Base-by-base conservation (phyloP, 2,329 filamentous ascomycete species). In the Tolypocladium cylindrosporum region DNA sequence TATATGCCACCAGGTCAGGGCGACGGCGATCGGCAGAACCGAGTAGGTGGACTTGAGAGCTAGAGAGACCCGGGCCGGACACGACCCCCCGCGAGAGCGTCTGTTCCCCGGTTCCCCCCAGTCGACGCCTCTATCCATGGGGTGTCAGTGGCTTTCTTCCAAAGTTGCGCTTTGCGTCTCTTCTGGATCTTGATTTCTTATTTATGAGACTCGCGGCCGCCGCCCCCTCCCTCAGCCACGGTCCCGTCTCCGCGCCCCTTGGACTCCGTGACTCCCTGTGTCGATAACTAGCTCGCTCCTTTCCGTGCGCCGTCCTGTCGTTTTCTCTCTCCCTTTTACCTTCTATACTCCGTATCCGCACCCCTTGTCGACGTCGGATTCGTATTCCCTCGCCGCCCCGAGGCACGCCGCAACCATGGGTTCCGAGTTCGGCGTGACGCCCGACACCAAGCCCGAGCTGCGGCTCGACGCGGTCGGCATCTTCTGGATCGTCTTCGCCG, bases 381-480 rank as follows among this genome's bases (percentile, higher is more conserved):
- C 16, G 11, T 40, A 13, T 16, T 2, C 43, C 6, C 21, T 19
- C 43, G 4, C 19, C 19, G 13, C 42, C 31, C n/a, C 16, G 16
- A 16, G 43, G 34, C 31, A 14, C 54, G 40, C 11, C 19, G 55
- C 51, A 51, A 60, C 58, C 54, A 68, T 68, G 63, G 67, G 68
- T 39, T 71, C 69, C 48, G 70, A 72, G 55, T 66, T 71, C 41
- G 70, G 70, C 56, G 66, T 64, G 34, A 70, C 67, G 5, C 59
- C 64, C 34, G 64, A 68, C 53, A 69, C 67, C 54, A 66, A 68
- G 60, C 68, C 72, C 21, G 60, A 65, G 59, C 61, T 67, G 31
- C 65, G 68, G n/a, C 59, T 75, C 39, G 71, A 76, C 58, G 69
- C 62, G 54, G 63, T 76, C 40, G 74, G 74, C 58, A 67, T 78